Base-by-base conservation (phyloP, 371 early-diverging fungal species). In the Apophysomyces elegans region DNA sequence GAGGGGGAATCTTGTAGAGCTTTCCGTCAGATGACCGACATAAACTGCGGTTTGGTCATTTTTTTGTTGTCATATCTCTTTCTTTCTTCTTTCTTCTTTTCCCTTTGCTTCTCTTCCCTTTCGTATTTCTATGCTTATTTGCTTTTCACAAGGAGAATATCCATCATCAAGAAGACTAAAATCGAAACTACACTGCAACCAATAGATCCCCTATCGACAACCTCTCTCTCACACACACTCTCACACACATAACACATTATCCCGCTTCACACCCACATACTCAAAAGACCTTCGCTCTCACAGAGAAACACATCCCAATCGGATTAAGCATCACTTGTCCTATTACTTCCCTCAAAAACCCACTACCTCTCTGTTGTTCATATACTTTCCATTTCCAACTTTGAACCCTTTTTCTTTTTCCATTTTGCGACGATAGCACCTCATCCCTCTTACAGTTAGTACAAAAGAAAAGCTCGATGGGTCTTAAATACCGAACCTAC, bases 401-500 rank as follows among this genome's bases (percentile, higher is more conserved):
- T 6, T 69, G 70, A 68, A 69, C 69, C 13, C 67, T 43, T 61
- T 12, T 36, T 35, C 13, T 32, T 50, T 63, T 63, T 41, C 41
- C 21, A 8, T 21, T 69, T 35, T 36, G 13, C 38, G 16, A 44
- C 43, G 7, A 14, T 67, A 16, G n/a, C 37, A 9, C 43, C 41
- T 43, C 36, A 58, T 38, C 47, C 41, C 13, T 14, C n/a, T 63
- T 37, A 26, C 32, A 18, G 3, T 26, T 26, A 26, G 32, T 26
- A 26, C 32, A 26, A 26, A 26, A 26, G 3, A 26, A 26, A 26
- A 26, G 32, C 32, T 26, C 37, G n/a, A 89, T 89, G 88, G 89
- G 89, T 8, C 70, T 87, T 39, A 78, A 77, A 56, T 86, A 86
- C 65, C 81, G 81, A 61, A 78, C 73, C 8, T 87, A 82, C 70